phyloP scores from a whole-genome alignment of 108 stramenopile species.

The Cyclotella kingstonii region DNA sequence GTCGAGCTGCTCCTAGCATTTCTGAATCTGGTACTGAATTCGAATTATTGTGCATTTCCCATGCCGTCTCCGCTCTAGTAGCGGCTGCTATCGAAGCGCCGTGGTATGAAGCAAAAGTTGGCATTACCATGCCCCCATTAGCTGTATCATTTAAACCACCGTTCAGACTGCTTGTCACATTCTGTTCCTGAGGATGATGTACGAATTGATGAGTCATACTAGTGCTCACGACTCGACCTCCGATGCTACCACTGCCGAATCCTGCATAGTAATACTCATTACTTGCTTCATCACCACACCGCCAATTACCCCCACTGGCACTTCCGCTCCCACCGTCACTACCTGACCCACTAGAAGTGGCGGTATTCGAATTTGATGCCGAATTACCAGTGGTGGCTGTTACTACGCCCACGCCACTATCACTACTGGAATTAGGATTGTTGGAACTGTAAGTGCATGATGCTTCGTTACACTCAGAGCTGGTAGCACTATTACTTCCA shows the following conservation, averaged over 20 bases:
- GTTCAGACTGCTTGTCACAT: too few relatives aligned
- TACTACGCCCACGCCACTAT: constrained; percentile 12
- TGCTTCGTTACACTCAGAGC: too few relatives aligned
- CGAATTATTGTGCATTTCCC: too few relatives aligned
- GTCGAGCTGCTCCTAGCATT: constrained; percentile 4
- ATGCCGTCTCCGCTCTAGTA: too few relatives aligned
- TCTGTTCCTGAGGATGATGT: neutral
- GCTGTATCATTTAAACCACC: too few relatives aligned
- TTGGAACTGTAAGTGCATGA: too few relatives aligned
- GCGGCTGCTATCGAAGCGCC: constrained; percentile 18
- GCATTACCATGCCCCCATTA: constrained; percentile 5
- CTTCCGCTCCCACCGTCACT: constrained; percentile 23
- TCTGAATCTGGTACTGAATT: too few relatives aligned
- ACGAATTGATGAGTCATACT: too few relatives aligned
- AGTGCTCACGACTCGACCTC: too few relatives aligned
- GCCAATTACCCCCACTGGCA: constrained; percentile 4
- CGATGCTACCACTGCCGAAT: constrained; percentile 24
- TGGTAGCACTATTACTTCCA: too few relatives aligned
- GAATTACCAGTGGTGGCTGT: constrained; percentile 4
- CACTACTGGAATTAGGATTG: constrained; percentile 14
- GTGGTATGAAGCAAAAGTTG: constrained; percentile 22
- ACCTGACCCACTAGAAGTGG: constrained; percentile 21
- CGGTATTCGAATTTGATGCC: constrained; percentile 10
- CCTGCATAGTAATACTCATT: constrained; percentile 37
- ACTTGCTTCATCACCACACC: constrained; percentile 21